Conservation (phyloP, 139 green algal genomes). For the Haematococcus lacustris region DNA sequence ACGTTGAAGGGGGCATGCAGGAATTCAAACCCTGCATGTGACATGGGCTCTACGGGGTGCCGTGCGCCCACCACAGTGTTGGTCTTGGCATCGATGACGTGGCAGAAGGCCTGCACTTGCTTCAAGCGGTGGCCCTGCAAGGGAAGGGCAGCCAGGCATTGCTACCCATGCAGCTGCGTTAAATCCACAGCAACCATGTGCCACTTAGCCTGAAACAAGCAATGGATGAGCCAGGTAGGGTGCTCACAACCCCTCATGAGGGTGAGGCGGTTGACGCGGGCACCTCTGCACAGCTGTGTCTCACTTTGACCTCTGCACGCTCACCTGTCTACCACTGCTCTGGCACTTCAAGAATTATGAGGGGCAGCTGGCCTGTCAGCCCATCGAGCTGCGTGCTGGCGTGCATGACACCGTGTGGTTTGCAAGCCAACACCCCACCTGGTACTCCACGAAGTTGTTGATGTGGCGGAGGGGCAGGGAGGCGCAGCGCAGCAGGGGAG, state of each 20-base stretch:
- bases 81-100: conserved; percentile 23
- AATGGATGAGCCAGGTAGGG: not conserved
- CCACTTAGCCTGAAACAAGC: not conserved
- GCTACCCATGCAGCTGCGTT: not conserved
- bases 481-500: conserved; percentile 30
- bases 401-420: too few species aligned
- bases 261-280: not conserved
- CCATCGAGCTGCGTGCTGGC: too few species aligned
- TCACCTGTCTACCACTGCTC: not conserved
- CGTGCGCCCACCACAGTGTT: conserved; percentile 12
- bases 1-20: conserved; percentile 41
- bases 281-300: not conserved
- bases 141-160: too few species aligned
- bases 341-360: not conserved
- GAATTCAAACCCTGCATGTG: conserved; percentile 28
- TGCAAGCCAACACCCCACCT: too few species aligned
- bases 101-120: conserved; percentile 31
- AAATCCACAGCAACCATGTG: not conserved
- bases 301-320: not conserved
- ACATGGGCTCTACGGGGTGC: conserved; percentile 35
- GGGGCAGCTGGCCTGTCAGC: too few species aligned
- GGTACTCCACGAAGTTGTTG: conserved; percentile 54
- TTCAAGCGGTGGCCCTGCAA: conserved; percentile 32
- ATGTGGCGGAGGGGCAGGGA: conserved; percentile 37
- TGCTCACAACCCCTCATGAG: too few species aligned